Evolutionary conservation across 2,329 filamentous ascomycete species (phyloP), one percentile per base, ranked within the genome.

Genomic region (Ophiostoma fasciatum): DNA sequence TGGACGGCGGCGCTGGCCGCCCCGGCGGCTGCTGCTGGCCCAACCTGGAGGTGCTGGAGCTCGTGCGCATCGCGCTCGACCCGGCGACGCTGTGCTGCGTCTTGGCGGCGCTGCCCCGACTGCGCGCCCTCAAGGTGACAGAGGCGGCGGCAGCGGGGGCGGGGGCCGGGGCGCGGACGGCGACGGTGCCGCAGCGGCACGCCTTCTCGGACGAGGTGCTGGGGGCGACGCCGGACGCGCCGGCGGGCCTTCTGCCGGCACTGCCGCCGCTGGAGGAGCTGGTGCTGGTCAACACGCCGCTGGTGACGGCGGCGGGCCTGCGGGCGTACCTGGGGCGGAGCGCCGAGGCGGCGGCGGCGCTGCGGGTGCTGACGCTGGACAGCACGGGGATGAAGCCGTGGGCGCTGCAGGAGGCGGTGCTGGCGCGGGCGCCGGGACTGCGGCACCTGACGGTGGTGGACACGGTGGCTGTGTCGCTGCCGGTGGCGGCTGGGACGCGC

Each of bases 221-320:
- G 49, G 64, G 71, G 4, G n/a, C 31, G 7, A 9, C 25, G 6
- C 13, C 28, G 8, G 10, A 23, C n/a, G 7, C 27, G 23, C 4
- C 27, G 13, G 13, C 9, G 21, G 61, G 69, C 33, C 12, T 66
- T 72, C 30, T 58, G 87, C 1, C 81, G 2, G 68, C 74, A 0
- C 78, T 94, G 40, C 85, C 85, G 0, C 64, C 82, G 0, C 58
- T 94, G 14, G 71, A 78, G 45, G 75, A 80, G 45, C 62, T 94
- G 19, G 72, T 77, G 22, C 62, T 94, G 32, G 75, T 77, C 42
- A 71, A 83, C 43, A 74, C 71, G 10, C 78, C 80, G 0, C 67
- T 72, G 27, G 58, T 94, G 44, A 92, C 82, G 9, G 68, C 74
- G 8, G 63, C 68, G 15, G 87, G 85, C 8, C 60, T 94, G 30